Percentiles rank a stretch among this genome's conserved stretches.
Evolutionary conservation across 805 yeast genomes (phyloP).

Genomic region (Isabelozyma gotoi): DNA sequence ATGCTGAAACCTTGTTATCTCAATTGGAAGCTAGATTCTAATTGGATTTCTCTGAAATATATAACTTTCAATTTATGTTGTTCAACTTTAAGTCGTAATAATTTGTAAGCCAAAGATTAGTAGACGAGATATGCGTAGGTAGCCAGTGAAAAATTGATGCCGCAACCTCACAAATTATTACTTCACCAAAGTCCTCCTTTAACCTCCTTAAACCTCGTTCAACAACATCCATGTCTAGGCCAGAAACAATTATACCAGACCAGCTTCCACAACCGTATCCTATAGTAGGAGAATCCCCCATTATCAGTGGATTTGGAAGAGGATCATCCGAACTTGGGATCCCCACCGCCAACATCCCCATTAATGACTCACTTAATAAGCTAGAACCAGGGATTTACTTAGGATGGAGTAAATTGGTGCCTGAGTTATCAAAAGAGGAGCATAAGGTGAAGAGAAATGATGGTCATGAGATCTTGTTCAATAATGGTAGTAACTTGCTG

Average conservation of each 20-base stretch:
- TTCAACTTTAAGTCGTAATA: not conserved
- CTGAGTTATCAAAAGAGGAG: conserved; percentile 11
- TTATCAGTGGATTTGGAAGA: conserved; percentile 88
- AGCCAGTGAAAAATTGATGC: too few relatives aligned
- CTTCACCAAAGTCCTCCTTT: too few relatives aligned
- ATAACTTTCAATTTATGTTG: not conserved
- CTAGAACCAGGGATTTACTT: conserved; percentile 83
- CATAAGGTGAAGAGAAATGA: conserved; percentile 17
- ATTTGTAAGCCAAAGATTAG: too few relatives aligned
- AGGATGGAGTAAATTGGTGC: conserved; percentile 60
- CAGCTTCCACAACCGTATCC: conserved; percentile 51
- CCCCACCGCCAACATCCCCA: conserved; percentile 90
- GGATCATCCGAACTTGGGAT: conserved; percentile 93
- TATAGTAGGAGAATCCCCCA: conserved; percentile 41
- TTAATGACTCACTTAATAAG: conserved; percentile 43
- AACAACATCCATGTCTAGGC: conserved; percentile 36
- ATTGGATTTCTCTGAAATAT: conserved; percentile 8
- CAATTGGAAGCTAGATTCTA: conserved; percentile 61
- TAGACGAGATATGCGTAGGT: too few relatives aligned
- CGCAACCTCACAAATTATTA: too few relatives aligned
- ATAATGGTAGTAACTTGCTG: conserved; percentile 56
- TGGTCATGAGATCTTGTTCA: conserved; percentile 43
- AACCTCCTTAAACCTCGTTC: too few relatives aligned
- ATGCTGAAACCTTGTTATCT: conserved; percentile 74
- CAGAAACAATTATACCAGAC: conserved; percentile 45